A percentile compares a stretch with the other conserved stretches of the same genome.
These are phyloP conservation scores for Mortierella sp. DNA, from an alignment of 371 early-diverging fungal species.

Conservation along the genomic window DNA sequence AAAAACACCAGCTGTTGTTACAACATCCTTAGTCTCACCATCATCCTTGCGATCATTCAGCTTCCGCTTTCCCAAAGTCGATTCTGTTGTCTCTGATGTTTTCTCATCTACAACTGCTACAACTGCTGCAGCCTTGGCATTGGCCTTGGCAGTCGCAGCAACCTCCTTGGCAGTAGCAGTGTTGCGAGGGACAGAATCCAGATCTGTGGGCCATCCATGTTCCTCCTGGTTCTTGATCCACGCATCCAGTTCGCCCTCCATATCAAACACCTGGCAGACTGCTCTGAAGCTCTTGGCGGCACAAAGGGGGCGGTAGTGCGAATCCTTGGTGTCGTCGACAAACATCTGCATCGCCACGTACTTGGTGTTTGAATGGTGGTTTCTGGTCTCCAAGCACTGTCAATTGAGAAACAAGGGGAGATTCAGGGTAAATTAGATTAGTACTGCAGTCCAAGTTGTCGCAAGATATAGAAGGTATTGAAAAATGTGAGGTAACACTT, in stretches of 20 bases:
- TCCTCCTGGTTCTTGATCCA: conserved; percentile 37
- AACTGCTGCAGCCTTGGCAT: background rate
- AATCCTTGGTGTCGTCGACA: conserved; percentile 66
- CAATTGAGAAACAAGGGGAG: conserved; percentile 5
- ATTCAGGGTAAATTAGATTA: background rate
- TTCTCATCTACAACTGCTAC: background rate
- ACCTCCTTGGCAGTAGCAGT: conserved; percentile 7
- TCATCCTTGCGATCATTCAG: conserved; percentile 16
- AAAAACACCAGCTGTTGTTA: background rate
- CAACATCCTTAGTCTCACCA: background rate
- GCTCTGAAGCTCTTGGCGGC: conserved; percentile 66
- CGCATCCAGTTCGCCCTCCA: conserved; percentile 42
- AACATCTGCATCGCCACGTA: conserved; percentile 91
- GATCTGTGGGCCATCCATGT: conserved; percentile 36
- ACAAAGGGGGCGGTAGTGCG: conserved; percentile 62
- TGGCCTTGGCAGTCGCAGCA: background rate
- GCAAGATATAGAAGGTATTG: too few relatives aligned
- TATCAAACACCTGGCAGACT: conserved; percentile 56
- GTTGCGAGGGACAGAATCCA: conserved; percentile 24
- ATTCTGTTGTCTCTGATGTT: background rate
- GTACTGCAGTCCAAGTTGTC: too few relatives aligned
- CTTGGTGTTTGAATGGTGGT: conserved; percentile 87
- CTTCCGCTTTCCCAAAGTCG: conserved; percentile 40
- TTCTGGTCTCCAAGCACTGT: conserved; percentile 68
- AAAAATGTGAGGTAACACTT: background rate